phyloP scores from a whole-genome alignment of 768 basidiomycete species.

The Leccinum ochraceum region DNA sequence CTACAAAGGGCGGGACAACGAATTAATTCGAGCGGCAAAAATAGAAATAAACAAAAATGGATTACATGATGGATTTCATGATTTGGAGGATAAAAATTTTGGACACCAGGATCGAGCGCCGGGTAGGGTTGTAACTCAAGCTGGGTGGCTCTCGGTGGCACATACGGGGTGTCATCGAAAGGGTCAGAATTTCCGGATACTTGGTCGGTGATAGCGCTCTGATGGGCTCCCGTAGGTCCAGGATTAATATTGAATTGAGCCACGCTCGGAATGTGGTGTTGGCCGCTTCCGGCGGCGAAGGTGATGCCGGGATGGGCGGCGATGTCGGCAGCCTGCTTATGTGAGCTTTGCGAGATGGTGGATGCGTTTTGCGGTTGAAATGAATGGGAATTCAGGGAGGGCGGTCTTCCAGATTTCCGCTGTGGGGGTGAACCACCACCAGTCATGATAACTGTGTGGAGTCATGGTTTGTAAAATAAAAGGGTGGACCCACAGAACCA shows the following conservation, averaged over 20 bases:
- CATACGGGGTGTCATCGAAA: conserved; percentile 32
- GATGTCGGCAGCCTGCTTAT: conserved; percentile 19
- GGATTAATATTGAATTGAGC: conserved; percentile 12
- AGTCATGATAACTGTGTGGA: conserved; percentile 27
- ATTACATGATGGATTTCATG: conserved; percentile 21
- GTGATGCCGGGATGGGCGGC: conserved; percentile 15
- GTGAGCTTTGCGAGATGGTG: conserved; percentile 15
- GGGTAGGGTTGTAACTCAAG: conserved; percentile 18
- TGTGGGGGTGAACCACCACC: conserved; percentile 24
- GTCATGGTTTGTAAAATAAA: conserved; percentile 31
- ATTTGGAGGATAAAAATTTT: conserved; percentile 12
- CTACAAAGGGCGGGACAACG: conserved; percentile 2
- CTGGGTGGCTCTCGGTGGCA: conserved; percentile 29
- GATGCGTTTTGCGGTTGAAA: conserved; percentile 5
- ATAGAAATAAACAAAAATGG: background rate
- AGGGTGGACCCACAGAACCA: conserved; percentile 36
- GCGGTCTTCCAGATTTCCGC: conserved; percentile 14
- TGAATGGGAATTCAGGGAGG: conserved; percentile 17
- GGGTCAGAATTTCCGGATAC: conserved; percentile 18
- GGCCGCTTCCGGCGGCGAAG: conserved; percentile 15
- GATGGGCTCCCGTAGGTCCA: conserved; percentile 12
- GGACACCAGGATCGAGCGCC: conserved; percentile 14
- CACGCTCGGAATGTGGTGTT: conserved; percentile 11
- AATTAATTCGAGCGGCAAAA: conserved; percentile 2
- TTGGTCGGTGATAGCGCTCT: conserved; percentile 11